Evolutionary conservation across 2,329 filamentous ascomycete genomes (phyloP).

Genomic region (Diaporthe destruens): DNA sequence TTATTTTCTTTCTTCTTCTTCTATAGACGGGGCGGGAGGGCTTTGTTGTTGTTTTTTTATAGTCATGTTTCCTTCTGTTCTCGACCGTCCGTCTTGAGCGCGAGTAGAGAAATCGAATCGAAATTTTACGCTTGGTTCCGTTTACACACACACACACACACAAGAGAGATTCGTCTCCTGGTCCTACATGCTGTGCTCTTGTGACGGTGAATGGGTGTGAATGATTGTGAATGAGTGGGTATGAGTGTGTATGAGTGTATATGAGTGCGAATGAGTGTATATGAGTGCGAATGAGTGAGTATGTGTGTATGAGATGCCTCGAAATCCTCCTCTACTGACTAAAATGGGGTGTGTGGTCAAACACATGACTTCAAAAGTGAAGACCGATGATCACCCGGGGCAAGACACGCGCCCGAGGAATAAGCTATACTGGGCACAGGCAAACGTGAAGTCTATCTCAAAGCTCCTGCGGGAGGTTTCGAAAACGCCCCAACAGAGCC

Average conservation of each 20-base stretch:
- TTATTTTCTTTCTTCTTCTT: background rate
- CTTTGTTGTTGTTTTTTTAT: background rate
- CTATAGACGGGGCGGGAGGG: constrained; percentile 33
- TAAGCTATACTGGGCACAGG: no score
- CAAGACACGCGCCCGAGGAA: no score
- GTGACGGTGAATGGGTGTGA: background rate
- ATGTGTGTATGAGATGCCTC: background rate
- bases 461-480: no score
- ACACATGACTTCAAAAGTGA: no score
- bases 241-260: background rate
- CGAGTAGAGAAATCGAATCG: constrained; percentile 25
- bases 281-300: background rate
- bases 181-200: background rate
- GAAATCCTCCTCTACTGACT: no score
- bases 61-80: background rate
- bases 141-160: background rate
- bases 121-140: constrained; percentile 15
- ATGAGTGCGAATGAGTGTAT: background rate
- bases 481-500: no score
- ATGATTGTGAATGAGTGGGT: background rate
- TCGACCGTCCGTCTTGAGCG: constrained; percentile 4
- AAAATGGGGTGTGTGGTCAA: no score
- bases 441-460: no score
- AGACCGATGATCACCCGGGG: no score
- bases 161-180: background rate